These are phyloP conservation scores for Phytophthora melonis DNA, from an alignment of 352 stramenopile genomes.

Conservation along the genomic window DNA sequence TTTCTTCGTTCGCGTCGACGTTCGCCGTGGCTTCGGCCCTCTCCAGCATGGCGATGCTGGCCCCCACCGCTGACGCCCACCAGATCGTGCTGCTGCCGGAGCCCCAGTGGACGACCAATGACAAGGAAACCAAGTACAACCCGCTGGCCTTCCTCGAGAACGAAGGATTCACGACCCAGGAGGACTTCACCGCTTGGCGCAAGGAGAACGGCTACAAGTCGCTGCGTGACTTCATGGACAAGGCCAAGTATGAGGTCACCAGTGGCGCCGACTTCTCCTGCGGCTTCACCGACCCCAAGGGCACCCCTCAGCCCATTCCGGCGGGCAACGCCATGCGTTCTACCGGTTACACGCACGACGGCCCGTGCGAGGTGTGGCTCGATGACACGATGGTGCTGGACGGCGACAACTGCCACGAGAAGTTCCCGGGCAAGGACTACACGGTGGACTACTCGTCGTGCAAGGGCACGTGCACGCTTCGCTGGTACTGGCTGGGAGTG, in stretches of 20 bases:
- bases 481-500: slow-evolving; percentile 36
- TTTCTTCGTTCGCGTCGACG: slow-evolving; percentile 23
- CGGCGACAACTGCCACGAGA: slow-evolving; percentile 38
- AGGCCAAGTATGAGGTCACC: slow-evolving; percentile 37
- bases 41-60: slow-evolving; percentile 34
- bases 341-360: slow-evolving; percentile 57
- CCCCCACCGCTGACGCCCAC: slow-evolving; percentile 36
- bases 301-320: slow-evolving; percentile 44
- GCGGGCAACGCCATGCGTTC: slow-evolving; percentile 30
- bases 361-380: slow-evolving; percentile 47
- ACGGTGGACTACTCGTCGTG: slow-evolving; percentile 38
- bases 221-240: slow-evolving; percentile 56
- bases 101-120: slow-evolving; percentile 36
- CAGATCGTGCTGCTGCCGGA: slow-evolving; percentile 45
- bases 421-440: slow-evolving; percentile 37
- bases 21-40: slow-evolving; percentile 31
- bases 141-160: slow-evolving; percentile 58
- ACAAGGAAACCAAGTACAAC: slow-evolving; percentile 48
- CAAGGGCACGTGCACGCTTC: slow-evolving; percentile 28
- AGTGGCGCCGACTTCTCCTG: slow-evolving; percentile 38
- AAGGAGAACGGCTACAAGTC: slow-evolving; percentile 50
- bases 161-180: slow-evolving; percentile 48
- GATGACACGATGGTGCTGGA: slow-evolving; percentile 41
- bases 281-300: slow-evolving; percentile 39
- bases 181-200: slow-evolving; percentile 47